Percentiles rank a stretch among this genome's conserved stretches.
Conservation (phyloP, 495 filamentous ascomycete genomes). For the Podospora fimiseda region DNA sequence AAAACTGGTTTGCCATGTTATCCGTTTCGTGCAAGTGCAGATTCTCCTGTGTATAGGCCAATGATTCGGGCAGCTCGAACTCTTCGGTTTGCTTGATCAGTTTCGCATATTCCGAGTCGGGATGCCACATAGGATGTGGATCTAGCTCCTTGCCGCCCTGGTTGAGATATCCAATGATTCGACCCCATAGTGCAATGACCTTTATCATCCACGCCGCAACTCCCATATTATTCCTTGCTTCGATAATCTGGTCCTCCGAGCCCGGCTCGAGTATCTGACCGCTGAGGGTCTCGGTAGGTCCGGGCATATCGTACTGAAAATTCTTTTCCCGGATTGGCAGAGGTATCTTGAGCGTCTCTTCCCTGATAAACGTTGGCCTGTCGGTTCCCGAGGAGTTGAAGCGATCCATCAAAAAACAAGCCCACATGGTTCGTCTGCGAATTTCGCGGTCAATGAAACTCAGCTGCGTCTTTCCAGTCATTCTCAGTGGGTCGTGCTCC, state of each 20-base stretch:
- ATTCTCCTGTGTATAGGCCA: conserved; percentile 75
- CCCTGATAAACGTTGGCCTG: conserved; percentile 83
- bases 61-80: conserved; percentile 63
- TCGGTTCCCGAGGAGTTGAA: conserved; percentile 96
- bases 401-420: conserved; percentile 93
- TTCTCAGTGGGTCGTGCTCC: conserved; percentile 71
- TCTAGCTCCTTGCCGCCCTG: conserved; percentile 84
- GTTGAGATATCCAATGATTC: conserved; percentile 83
- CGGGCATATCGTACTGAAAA: conserved; percentile 86
- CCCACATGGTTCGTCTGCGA: conserved; percentile 91
- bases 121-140: conserved; percentile 69
- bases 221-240: conserved; percentile 83
- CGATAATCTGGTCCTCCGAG: conserved; percentile 52
- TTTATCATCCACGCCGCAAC: conserved; percentile 89
- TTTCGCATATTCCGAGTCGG: conserved; percentile 63
- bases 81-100: conserved; percentile 67
- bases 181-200: conserved; percentile 80
- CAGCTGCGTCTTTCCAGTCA: conserved; percentile 62
- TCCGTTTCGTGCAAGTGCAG: conserved; percentile 77
- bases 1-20: conserved; percentile 79
- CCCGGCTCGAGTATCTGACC: conserved; percentile 64
- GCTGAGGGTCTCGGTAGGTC: conserved; percentile 76
- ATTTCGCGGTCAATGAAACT: conserved; percentile 93
- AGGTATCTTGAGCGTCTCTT: conserved; percentile 82
- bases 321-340: conserved; percentile 85